Percentiles rank a stretch among this genome's conserved stretches.
phyloP scores from a whole-genome alignment of 2,329 filamentous ascomycete species.

The Chaetomium strumarium region DNA sequence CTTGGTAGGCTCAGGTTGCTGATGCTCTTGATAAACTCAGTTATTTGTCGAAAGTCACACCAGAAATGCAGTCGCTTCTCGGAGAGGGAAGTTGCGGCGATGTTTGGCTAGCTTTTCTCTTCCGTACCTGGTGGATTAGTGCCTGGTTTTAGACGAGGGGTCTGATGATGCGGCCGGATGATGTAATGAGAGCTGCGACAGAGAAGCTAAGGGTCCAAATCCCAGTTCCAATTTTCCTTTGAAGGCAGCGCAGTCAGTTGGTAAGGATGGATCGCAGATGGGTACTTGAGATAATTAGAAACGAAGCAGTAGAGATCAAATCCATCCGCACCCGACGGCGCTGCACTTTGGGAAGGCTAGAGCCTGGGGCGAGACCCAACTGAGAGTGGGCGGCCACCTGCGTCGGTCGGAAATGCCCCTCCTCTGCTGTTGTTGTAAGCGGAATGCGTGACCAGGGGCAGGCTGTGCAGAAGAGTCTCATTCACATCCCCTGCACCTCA shows the following conservation, averaged over 20 bases:
- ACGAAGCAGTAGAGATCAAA: too few species aligned
- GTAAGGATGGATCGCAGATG: not conserved
- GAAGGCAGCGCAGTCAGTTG: not conserved
- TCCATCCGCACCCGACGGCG: not conserved
- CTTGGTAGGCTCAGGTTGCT: not conserved
- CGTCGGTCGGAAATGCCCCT: not conserved
- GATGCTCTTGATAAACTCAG: not conserved
- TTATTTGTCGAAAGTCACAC: not conserved
- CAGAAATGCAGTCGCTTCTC: not conserved
- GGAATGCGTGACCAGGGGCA: too few species aligned
- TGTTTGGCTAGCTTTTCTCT: not conserved
- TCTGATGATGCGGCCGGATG: constrained; percentile 13
- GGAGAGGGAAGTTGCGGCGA: not conserved
- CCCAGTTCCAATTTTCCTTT: too few species aligned
- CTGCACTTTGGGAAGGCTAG: not conserved
- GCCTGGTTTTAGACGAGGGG: constrained; percentile 12
- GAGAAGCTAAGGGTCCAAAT: not conserved
- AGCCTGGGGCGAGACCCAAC: not conserved
- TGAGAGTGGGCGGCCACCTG: not conserved
- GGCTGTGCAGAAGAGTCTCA: too few species aligned
- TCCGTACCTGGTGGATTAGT: not conserved
- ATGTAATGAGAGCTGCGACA: constrained; percentile 8
- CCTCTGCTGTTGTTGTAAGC: not conserved
- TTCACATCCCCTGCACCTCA: too few species aligned
- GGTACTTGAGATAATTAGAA: too few species aligned